Evolutionary conservation across 495 filamentous ascomycete genomes (phyloP).

Genomic region (Terfezia boudieri): DNA sequence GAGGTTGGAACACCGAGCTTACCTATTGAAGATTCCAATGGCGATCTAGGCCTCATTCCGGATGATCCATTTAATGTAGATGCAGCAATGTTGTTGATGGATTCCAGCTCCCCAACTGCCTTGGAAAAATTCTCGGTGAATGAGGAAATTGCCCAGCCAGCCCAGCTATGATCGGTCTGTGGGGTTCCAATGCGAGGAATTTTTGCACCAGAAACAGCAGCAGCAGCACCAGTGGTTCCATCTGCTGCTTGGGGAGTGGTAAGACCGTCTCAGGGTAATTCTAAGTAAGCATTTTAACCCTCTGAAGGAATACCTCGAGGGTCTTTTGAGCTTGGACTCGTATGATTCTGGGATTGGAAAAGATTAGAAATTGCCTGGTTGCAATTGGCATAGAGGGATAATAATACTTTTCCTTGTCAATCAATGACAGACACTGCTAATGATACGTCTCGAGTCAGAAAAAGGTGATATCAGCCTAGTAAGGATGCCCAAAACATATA

Average conservation of each 20-base stretch:
- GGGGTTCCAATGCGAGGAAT: slow-evolving; percentile 52
- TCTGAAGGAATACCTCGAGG: slow-evolving; percentile 67
- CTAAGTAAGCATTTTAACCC: slow-evolving; percentile 51
- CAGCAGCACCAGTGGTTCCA: slow-evolving; percentile 19
- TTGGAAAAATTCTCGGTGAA: slow-evolving; percentile 83
- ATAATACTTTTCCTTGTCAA: not conserved
- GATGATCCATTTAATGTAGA: too few species aligned
- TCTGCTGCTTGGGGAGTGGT: slow-evolving; percentile 20
- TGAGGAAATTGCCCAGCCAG: slow-evolving; percentile 96
- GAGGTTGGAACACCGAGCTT: slow-evolving; percentile 1
- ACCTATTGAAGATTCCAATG: slow-evolving; percentile 23
- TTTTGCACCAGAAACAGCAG: slow-evolving; percentile 16
- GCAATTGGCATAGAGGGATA: not conserved
- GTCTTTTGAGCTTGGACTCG: slow-evolving; percentile 83
- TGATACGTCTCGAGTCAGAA: too few species aligned
- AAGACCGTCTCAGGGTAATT: slow-evolving; percentile 63
- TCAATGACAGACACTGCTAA: too few species aligned
- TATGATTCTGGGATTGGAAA: slow-evolving; percentile 83
- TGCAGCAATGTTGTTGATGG: too few species aligned
- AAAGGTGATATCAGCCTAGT: too few species aligned
- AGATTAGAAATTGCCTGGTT: slow-evolving; percentile 14
- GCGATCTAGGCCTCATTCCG: not conserved
- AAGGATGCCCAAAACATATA: too few species aligned
- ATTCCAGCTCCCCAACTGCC: slow-evolving; percentile 63
- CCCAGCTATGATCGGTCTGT: slow-evolving; percentile 41